Evolutionary conservation across 2,329 filamentous ascomycete species (phyloP), one percentile per base, ranked within the genome.

Genomic region (Xylariaceae sp.): DNA sequence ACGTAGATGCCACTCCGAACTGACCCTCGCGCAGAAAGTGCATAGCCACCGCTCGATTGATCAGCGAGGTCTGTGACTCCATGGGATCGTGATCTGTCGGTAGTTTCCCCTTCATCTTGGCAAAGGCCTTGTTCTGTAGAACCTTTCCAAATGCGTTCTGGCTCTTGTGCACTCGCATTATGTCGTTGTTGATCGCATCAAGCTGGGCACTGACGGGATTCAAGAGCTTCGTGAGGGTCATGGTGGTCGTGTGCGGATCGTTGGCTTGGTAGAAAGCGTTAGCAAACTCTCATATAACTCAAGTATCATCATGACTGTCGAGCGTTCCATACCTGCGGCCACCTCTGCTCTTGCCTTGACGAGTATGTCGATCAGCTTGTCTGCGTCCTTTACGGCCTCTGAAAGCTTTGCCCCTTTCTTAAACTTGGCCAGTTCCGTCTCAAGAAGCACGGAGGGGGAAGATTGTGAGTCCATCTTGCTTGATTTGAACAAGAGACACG

Each of bases 1-100:
- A 97, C 1, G 86, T 90, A 14, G 86, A 84, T 12, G 93, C 93
- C 2, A 96, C 92, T 18, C 79, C 80, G 70, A 99, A 99, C 66
- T 96, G 89, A 45, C 94, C 94, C 73, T 97, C 93, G 39, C 94
- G 89, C 38, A 99, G 80, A 18, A 99, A 81, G 67, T 99, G 94
- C 91, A 97, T 97, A 10, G 89, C 89, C 62, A 99, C 95, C 6
- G 94, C 93, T 51, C 92, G 84, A 72, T 97, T 95, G 66, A 97
- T 90, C 12, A 97, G 78, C 14, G 80, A 77, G 4, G 88, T 81
- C 59, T 95, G 85, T 17, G 86, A 81, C 1, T 83, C 85, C 69
- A 97, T 84, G 33, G 86, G 87, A 70, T 96, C 90, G 63, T 90
- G 86, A 52, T 92, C 88, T 64, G 84, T 88, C 13, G 86, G 88